phyloP scores from a whole-genome alignment of 2,329 filamentous ascomycete genomes.

The Epichloe hybrida region DNA sequence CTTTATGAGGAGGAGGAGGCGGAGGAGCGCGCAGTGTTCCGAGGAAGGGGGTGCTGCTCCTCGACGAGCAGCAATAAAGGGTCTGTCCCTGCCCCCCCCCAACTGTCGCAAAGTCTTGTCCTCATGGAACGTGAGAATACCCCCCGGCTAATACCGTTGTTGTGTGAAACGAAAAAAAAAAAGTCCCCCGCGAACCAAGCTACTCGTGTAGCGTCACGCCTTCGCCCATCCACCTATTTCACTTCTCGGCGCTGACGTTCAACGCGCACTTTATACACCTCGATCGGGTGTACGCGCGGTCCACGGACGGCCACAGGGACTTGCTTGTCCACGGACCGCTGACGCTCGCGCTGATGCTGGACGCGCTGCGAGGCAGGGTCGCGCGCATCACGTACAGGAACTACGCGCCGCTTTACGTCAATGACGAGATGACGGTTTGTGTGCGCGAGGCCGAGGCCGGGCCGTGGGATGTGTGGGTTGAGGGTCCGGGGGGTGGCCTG shows the following conservation, averaged over 20 bases:
- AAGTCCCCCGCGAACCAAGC: constrained; percentile 17
- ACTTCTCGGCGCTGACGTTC: constrained; percentile 81
- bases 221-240: constrained; percentile 61
- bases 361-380: constrained; percentile 39
- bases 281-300: constrained; percentile 54
- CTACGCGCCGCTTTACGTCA: constrained; percentile 64
- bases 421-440: constrained; percentile 58
- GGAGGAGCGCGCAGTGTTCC: constrained; percentile 16
- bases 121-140: too few species aligned
- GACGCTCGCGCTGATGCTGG: constrained; percentile 62
- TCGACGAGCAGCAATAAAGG: constrained; percentile 14
- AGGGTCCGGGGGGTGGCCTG: constrained; percentile 43
- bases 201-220: constrained; percentile 45
- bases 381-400: constrained; percentile 63
- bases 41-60: neutral
- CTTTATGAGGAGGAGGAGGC: constrained; percentile 28
- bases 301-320: constrained; percentile 60
- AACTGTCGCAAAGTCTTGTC: too few species aligned
- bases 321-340: constrained; percentile 82
- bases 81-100: constrained; percentile 7
- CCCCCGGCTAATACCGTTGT: too few species aligned
- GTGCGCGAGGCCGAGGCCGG: constrained; percentile 31
- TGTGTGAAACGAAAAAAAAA: neutral
- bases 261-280: constrained; percentile 90
- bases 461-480: constrained; percentile 52